These are phyloP conservation scores for Candida mesenterica DNA, from an alignment of 1,139 yeast genomes.

Conservation along the genomic window DNA sequence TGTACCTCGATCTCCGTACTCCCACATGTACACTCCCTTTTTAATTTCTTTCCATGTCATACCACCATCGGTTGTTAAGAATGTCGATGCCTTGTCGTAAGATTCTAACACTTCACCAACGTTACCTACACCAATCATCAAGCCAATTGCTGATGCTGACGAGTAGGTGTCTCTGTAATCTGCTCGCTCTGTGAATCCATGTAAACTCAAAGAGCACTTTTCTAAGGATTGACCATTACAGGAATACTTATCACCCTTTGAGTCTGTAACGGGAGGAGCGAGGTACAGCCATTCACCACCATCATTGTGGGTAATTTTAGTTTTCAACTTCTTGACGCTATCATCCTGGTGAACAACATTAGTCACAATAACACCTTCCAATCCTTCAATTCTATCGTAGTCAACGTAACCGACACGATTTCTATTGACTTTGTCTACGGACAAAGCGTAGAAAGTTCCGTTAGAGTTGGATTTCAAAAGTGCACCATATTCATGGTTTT, in stretches of 20 bases:
- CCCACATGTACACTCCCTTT: slow-evolving; percentile 85
- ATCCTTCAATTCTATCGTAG: slow-evolving; percentile 77
- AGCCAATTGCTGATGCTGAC: slow-evolving; percentile 85
- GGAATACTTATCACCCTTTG: slow-evolving; percentile 54
- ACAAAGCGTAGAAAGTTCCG: slow-evolving; percentile 84
- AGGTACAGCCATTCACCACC: slow-evolving; percentile 85
- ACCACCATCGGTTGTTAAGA: slow-evolving; percentile 85
- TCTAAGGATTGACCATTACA: slow-evolving; percentile 53
- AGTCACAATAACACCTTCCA: slow-evolving; percentile 84
- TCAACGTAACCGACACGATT: slow-evolving; percentile 76
- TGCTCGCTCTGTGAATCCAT: slow-evolving; percentile 85
- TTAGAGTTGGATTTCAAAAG: slow-evolving; percentile 91
- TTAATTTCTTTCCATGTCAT: slow-evolving; percentile 77
- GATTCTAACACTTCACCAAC: slow-evolving; percentile 67
- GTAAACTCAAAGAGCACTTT: slow-evolving; percentile 79
- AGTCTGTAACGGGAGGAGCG: slow-evolving; percentile 64
- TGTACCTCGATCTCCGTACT: slow-evolving; percentile 93
- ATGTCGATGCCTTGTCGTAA: slow-evolving; percentile 60
- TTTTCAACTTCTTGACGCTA: slow-evolving; percentile 55
- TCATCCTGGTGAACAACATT: slow-evolving; percentile 63
- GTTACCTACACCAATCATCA: slow-evolving; percentile 85
- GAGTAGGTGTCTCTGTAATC: slow-evolving; percentile 85
- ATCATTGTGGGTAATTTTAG: slow-evolving; percentile 83
- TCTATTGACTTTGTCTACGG: slow-evolving; percentile 76
- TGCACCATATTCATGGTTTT: slow-evolving; percentile 67